Evolutionary conservation across 2,329 filamentous ascomycete genomes (phyloP).

Genomic region (Calonectria multiphialidica): DNA sequence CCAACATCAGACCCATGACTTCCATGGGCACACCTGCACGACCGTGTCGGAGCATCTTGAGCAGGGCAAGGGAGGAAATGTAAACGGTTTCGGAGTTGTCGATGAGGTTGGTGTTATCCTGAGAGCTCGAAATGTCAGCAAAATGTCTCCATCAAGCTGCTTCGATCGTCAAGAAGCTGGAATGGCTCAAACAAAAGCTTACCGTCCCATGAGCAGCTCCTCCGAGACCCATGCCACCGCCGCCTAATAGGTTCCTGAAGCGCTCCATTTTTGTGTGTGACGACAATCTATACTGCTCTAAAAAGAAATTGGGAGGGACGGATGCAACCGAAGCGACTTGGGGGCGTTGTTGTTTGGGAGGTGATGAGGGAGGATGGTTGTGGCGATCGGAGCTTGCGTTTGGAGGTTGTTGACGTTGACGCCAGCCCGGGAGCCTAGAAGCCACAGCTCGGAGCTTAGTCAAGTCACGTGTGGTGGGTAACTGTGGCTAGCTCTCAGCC

Average conservation of each 20-base stretch:
- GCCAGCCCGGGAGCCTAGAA: slow-evolving; percentile 50
- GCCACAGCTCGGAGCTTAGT: slow-evolving; percentile 45
- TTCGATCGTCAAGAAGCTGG: slow-evolving; percentile 21
- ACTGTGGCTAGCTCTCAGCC: slow-evolving; percentile 31
- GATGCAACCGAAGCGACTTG: slow-evolving; percentile 3
- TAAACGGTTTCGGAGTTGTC: slow-evolving; percentile 99
- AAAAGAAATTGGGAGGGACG: slow-evolving; percentile 2
- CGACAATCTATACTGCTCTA: slow-evolving; percentile 18
- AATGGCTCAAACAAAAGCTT: slow-evolving; percentile 40
- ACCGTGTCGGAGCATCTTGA: slow-evolving; percentile 99
- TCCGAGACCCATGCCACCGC: slow-evolving; percentile 76
- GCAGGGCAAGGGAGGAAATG: slow-evolving; percentile 94
- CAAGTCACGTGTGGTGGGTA: slow-evolving; percentile 39
- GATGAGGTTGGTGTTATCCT: slow-evolving; percentile 93
- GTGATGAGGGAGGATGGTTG: slow-evolving; percentile 32
- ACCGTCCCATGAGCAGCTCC: slow-evolving; percentile 57
- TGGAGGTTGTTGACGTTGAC: slow-evolving; percentile 47
- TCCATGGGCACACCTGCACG: slow-evolving; percentile 99
- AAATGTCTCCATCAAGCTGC: neutral
- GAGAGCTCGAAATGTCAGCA: slow-evolving; percentile 26
- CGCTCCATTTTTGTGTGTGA: slow-evolving; percentile 78
- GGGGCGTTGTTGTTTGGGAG: slow-evolving; percentile 22
- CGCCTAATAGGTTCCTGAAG: slow-evolving; percentile 88
- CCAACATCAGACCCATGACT: slow-evolving; percentile 99
- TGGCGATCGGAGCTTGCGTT: slow-evolving; percentile 40